These are phyloP conservation scores for Aegilops umbellulata DNA, from an alignment of 176 grass and related monocot genomes.

Conservation along the genomic window DNA sequence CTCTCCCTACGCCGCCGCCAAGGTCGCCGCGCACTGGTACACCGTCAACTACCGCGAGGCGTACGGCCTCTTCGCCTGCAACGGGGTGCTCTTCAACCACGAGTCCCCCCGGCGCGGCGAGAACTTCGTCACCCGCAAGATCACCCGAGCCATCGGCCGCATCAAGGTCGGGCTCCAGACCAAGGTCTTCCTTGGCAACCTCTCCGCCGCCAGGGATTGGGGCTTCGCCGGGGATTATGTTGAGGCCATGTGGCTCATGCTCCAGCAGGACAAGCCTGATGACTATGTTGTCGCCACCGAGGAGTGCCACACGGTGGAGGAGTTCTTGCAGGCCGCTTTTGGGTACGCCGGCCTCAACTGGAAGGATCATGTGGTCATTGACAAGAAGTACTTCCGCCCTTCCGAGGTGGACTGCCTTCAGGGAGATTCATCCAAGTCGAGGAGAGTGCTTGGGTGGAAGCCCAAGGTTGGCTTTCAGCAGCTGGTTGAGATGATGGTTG, in stretches of 20 bases:
- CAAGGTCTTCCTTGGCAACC: conserved; percentile 92
- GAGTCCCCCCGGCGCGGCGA: conserved; percentile 92
- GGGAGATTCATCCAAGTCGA: conserved; percentile 73
- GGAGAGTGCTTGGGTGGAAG: conserved; percentile 74
- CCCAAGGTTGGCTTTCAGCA: conserved; percentile 85
- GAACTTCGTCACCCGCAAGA: conserved; percentile 99
- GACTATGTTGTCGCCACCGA: conserved; percentile 80
- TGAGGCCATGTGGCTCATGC: conserved; percentile 97
- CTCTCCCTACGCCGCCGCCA: conserved; percentile 84
- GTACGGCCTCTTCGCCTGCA: conserved; percentile 85
- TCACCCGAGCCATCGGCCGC: conserved; percentile 84
- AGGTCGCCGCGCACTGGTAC: conserved; percentile 98
- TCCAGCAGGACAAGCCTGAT: conserved; percentile 80
- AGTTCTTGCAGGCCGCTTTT: conserved; percentile 80
- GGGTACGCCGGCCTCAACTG: conserved; percentile 74
- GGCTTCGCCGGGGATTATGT: conserved; percentile 96
- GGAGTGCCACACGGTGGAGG: conserved; percentile 75
- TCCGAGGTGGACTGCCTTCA: conserved; percentile 88
- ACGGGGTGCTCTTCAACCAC: conserved; percentile 97
- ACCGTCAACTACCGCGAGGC: conserved; percentile 99
- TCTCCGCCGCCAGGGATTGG: conserved; percentile 90
- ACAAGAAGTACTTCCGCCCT: conserved; percentile 86
- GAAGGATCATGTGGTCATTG: conserved; percentile 94
- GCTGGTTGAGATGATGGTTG: conserved; percentile 93
- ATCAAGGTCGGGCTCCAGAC: conserved; percentile 70